A percentile compares a stretch with the other conserved stretches of the same genome.
Evolutionary conservation across 129 eudicot genomes (phyloP).

Genomic region (Flaveria sonorensis): DNA sequence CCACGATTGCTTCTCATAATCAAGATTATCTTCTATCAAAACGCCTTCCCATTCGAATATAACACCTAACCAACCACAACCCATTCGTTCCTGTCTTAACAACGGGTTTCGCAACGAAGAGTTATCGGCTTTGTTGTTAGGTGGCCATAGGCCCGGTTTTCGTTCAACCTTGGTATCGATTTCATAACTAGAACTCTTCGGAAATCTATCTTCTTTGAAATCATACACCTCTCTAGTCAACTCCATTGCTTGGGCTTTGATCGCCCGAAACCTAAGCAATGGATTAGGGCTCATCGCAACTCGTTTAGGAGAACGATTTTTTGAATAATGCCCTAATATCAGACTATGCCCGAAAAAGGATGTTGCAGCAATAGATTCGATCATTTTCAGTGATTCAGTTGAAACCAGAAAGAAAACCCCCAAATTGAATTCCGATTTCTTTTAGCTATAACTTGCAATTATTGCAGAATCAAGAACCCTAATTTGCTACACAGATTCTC

Average conservation of each 20-base stretch:
- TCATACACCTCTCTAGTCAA: conserved; percentile 69
- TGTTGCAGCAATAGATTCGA: conserved; percentile 66
- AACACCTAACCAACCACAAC: conserved; percentile 96
- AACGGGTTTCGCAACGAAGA: conserved; percentile 73
- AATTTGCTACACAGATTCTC: background rate
- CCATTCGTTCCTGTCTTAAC: conserved; percentile 84
- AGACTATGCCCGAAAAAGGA: conserved; percentile 64
- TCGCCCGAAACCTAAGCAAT: conserved; percentile 34
- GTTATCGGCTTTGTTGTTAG: conserved; percentile 79
- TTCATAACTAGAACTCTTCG: conserved; percentile 20
- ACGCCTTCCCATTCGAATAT: conserved; percentile 99
- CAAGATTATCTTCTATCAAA: conserved; percentile 72
- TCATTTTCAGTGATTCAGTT: conserved; percentile 46
- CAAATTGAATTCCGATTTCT: conserved; percentile 13
- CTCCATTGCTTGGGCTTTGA: conserved; percentile 76
- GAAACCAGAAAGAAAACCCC: background rate
- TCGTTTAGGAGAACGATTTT: conserved; percentile 38
- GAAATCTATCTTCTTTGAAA: conserved; percentile 47
- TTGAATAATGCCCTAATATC: conserved; percentile 33
- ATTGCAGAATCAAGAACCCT: conserved; percentile 24
- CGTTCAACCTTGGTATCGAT: conserved; percentile 42
- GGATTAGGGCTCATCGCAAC: conserved; percentile 27
- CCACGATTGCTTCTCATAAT: conserved; percentile 91
- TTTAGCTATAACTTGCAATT: conserved; percentile 2
- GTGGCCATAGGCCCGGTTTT: conserved; percentile 70